These are phyloP conservation scores for Collybia nuda DNA, from an alignment of 768 basidiomycete species.

Conservation along the genomic window DNA sequence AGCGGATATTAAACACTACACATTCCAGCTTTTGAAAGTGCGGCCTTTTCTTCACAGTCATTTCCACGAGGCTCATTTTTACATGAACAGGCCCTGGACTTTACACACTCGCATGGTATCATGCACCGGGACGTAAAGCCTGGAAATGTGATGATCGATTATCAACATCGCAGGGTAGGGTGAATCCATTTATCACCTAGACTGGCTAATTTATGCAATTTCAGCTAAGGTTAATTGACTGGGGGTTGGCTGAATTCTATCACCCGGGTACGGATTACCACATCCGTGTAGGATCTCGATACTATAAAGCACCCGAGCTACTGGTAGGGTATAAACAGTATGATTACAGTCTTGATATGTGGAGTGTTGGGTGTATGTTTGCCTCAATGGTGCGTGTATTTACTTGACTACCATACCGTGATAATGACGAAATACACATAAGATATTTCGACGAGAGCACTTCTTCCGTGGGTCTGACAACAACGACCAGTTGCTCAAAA, in stretches of 20 bases:
- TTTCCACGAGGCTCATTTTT: too few relatives aligned
- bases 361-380: slow-evolving; percentile 75
- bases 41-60: background rate
- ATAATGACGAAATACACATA: background rate
- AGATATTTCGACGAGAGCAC: slow-evolving; percentile 76
- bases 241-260: slow-evolving; percentile 79
- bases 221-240: slow-evolving; percentile 64
- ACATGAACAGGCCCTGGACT: slow-evolving; percentile 52
- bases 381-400: slow-evolving; percentile 59
- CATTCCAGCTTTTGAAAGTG: slow-evolving; percentile 61
- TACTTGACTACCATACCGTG: too few relatives aligned
- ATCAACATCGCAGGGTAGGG: slow-evolving; percentile 53
- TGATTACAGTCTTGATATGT: slow-evolving; percentile 72
- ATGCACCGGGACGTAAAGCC: slow-evolving; percentile 58
- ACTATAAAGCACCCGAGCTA: slow-evolving; percentile 75
- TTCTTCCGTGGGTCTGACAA: slow-evolving; percentile 78
- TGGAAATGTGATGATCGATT: slow-evolving; percentile 74
- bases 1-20: slow-evolving; percentile 67
- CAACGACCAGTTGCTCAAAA: slow-evolving; percentile 71
- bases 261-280: slow-evolving; percentile 70
- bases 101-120: slow-evolving; percentile 69
- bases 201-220: slow-evolving; percentile 5
- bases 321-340: slow-evolving; percentile 72
- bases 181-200: background rate
- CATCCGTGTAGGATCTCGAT: slow-evolving; percentile 68